Percentiles rank a stretch among this genome's conserved stretches.
Evolutionary conservation across 1,139 yeast genomes (phyloP).

Genomic region (Magnusiomyces suaveolens): DNA sequence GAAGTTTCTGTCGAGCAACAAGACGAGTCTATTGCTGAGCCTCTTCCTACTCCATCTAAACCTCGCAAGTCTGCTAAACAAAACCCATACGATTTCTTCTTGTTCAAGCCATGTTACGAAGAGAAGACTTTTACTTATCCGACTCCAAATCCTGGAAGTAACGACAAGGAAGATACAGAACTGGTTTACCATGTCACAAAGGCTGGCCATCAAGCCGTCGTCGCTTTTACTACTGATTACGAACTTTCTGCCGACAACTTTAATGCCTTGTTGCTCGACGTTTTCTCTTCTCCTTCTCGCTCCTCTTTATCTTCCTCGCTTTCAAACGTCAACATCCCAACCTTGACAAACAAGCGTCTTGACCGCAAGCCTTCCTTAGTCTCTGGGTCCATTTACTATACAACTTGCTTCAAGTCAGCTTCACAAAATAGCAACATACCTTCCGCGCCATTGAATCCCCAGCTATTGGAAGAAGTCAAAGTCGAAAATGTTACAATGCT

Average conservation of each 20-base stretch:
- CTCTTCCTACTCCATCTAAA: not conserved
- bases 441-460: not conserved
- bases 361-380: not conserved
- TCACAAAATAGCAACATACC: not conserved
- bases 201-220: not conserved
- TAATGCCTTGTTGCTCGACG: not conserved
- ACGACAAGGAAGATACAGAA: too few relatives aligned
- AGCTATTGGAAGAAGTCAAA: not conserved
- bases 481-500: conserved; percentile 1
- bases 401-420: not conserved
- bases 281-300: not conserved
- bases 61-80: not conserved
- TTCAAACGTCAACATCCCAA: too few relatives aligned
- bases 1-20: not conserved
- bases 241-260: not conserved
- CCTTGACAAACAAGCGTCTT: not conserved
- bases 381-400: conserved; percentile 1
- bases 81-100: not conserved
- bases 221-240: not conserved
- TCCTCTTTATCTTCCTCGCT: too few relatives aligned
- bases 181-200: not conserved
- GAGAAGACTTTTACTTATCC: not conserved
- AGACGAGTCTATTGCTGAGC: not conserved
- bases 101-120: not conserved
- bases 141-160: too few relatives aligned